Evolutionary conservation across 2,329 filamentous ascomycete genomes (phyloP).

Genomic region (Aspergillaceae sp.): DNA sequence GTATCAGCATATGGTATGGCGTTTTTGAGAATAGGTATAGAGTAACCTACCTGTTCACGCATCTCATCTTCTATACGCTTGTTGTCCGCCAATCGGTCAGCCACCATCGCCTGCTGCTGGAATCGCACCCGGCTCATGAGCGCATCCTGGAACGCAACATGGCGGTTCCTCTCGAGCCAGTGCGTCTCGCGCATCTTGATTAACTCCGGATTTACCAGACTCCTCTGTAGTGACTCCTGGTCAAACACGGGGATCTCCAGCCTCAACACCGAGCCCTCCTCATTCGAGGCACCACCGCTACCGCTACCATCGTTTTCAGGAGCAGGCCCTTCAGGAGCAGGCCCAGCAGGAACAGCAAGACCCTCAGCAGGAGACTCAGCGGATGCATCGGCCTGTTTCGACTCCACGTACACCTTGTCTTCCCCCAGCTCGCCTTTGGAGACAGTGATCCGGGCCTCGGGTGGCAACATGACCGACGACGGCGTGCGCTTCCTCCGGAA

Average conservation of each 20-base stretch:
- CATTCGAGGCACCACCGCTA: slow-evolving; percentile 2
- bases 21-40: background rate
- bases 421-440: slow-evolving; percentile 16
- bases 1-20: too few relatives aligned
- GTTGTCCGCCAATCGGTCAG: slow-evolving; percentile 22
- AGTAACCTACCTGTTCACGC: slow-evolving; percentile 27
- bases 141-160: slow-evolving; percentile 27
- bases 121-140: slow-evolving; percentile 21
- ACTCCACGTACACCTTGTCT: slow-evolving; percentile 31
- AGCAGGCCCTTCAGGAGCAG: too few relatives aligned
- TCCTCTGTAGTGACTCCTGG: slow-evolving; percentile 26
- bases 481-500: slow-evolving; percentile 28
- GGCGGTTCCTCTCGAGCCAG: slow-evolving; percentile 20
- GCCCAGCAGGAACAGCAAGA: too few relatives aligned
- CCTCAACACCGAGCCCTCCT: slow-evolving; percentile 13
- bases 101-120: slow-evolving; percentile 22
- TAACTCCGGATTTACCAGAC: slow-evolving; percentile 24
- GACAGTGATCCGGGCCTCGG: slow-evolving; percentile 20
- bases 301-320: too few relatives aligned
- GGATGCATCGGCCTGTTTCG: slow-evolving; percentile 5
- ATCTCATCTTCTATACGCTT: slow-evolving; percentile 27
- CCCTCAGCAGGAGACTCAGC: too few relatives aligned
- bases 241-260: slow-evolving; percentile 30
- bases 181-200: slow-evolving; percentile 24
- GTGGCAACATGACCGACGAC: slow-evolving; percentile 20